Evolutionary conservation across 2,329 filamentous ascomycete species (phyloP), one percentile per base, ranked within the genome.

Genomic region (Fonsecaea erecta): DNA sequence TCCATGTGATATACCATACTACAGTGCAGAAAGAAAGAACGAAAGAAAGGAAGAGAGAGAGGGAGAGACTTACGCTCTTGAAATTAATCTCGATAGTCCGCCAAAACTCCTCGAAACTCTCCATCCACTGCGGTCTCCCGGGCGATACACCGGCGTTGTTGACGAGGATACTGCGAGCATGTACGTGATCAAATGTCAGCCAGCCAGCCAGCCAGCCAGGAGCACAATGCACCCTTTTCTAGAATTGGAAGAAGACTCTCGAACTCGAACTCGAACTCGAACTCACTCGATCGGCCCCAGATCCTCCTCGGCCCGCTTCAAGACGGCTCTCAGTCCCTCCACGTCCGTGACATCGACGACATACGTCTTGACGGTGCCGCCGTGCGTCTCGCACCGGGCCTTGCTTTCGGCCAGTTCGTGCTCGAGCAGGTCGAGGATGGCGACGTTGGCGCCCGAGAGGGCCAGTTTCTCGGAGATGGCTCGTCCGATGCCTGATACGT

Each of bases 81-180:
- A 68, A 66, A 34, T 68, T 68, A 40, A 68, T 64, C 56, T 68
- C 66, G 28, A 68, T 64, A 11, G 56, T 63, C 24, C 53, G 30
- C 66, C 66, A 68, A 40, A 66, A 68, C 1, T 65, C 60, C 24
- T 66, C 63, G 24, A 68, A 66, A n/a, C 37, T 60, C 32, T 65
- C 63, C 56, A 59, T 55, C 61, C 57, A 71, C 16, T 73, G 64
- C n/a, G 72, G 71, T 24, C 60, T 69, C 16, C 68, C 63, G 12
- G 55, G 65, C 18, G 71, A 71, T 2, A 68, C 73, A 16, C 73
- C 73, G 14, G 73, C 73, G 48, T 74, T 74, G 68, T 74, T 75
- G 48, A 74, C 69, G 5, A 75, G 67, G 24, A 73, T 73, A 52
- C 67, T 67, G 28, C 28, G n/a, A n/a, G n/a, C n/a, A n/a, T n/a